Conservation (phyloP, 495 filamentous ascomycete genomes). For the Aspergillus panamensis region DNA sequence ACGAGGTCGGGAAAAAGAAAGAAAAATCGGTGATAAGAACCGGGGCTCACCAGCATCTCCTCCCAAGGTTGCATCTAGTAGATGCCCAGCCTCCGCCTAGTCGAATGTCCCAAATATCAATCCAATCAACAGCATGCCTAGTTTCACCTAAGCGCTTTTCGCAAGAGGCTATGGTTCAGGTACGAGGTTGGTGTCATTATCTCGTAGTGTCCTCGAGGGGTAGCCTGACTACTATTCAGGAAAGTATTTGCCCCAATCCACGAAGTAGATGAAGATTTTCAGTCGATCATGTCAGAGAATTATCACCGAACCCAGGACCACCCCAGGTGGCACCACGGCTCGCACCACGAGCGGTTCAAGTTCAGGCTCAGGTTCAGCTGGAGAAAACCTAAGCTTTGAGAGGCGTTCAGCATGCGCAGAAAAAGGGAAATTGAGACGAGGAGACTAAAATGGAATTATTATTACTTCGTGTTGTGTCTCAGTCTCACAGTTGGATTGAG, state of each 20-base stretch:
- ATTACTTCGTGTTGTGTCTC: background rate
- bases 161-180: background rate
- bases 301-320: conserved; percentile 11
- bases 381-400: too few relatives aligned
- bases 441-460: background rate
- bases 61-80: conserved; percentile 11
- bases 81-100: background rate
- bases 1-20: conserved; percentile 4
- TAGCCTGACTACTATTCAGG: background rate
- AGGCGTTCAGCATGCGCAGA: too few relatives aligned
- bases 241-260: background rate
- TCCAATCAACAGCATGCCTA: conserved; percentile 8
- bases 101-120: background rate
- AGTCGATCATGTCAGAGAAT: conserved; percentile 23
- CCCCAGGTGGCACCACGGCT: conserved; percentile 1
- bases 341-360: background rate
- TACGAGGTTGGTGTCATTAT: background rate
- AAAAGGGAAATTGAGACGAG: background rate
- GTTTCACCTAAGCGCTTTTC: conserved; percentile 8
- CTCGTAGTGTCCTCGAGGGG: background rate
- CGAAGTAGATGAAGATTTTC: conserved; percentile 6
- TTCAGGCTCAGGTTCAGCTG: background rate
- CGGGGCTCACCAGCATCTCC: conserved; percentile 1
- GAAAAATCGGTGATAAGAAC: background rate
- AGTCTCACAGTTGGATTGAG: background rate